Conservation (phyloP, 139 green algal genomes). For the Protoeuglena noctilucae region DNA sequence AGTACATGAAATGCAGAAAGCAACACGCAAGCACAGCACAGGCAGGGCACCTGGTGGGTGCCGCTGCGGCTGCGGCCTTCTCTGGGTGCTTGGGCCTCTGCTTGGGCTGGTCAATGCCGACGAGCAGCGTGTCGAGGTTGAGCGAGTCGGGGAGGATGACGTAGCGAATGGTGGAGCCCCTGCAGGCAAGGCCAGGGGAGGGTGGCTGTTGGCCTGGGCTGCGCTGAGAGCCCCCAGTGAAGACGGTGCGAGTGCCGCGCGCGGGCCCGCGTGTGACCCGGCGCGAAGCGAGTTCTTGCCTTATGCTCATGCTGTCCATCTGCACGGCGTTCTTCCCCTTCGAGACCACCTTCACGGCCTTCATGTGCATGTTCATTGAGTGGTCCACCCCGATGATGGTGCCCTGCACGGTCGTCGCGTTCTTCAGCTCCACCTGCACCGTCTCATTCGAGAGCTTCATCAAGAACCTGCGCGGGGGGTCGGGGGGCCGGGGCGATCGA, state of each 20-base stretch:
- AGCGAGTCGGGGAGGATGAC: constrained; percentile 94
- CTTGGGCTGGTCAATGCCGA: constrained; percentile 90
- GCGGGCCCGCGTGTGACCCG: too few relatives aligned
- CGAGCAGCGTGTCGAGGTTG: constrained; percentile 95
- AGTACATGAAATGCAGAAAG: too few relatives aligned
- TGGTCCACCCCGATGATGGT: constrained; percentile 95
- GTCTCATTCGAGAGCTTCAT: constrained; percentile 97
- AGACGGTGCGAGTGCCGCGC: too few relatives aligned
- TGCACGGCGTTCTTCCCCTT: constrained; percentile 73
- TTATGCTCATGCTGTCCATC: constrained; percentile 81
- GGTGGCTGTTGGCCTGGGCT: too few relatives aligned
- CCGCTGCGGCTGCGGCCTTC: too few relatives aligned
- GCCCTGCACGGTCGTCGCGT: constrained; percentile 83
- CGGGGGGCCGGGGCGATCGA: too few relatives aligned
- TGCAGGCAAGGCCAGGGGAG: too few relatives aligned
- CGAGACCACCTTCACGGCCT: constrained; percentile 85
- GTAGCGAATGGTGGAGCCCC: too few relatives aligned
- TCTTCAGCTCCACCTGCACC: constrained; percentile 97
- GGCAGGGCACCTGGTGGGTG: too few relatives aligned
- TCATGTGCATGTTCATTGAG: constrained; percentile 98
- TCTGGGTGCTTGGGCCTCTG: constrained; percentile 60
- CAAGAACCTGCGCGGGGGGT: too few relatives aligned
- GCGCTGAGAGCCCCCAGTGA: too few relatives aligned
- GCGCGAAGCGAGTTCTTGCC: constrained; percentile 41
- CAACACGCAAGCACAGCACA: too few relatives aligned